Conservation (phyloP, 192 early-diverging fungal genomes). For the Backusella tuberculispora region DNA sequence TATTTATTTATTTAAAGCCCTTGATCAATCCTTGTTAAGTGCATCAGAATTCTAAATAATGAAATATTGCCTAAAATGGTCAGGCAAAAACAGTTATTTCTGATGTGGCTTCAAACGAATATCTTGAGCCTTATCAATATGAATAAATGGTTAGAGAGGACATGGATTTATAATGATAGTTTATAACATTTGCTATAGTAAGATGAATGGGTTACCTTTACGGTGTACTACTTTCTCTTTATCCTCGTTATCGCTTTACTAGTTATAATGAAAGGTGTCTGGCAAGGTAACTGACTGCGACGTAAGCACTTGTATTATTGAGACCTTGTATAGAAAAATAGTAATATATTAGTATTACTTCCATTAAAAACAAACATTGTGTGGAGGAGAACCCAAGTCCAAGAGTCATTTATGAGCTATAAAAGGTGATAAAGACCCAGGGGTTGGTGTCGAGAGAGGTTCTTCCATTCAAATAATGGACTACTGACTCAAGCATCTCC, state of each 20-base stretch:
- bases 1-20: too few relatives aligned
- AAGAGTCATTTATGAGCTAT: constrained; percentile 2
- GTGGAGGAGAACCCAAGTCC: constrained; percentile 22
- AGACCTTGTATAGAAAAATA: constrained; percentile 19
- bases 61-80: too few relatives aligned
- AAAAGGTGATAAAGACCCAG: constrained; percentile 15
- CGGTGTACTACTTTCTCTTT: constrained; percentile 9
- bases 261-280: constrained; percentile 15
- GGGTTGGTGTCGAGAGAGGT: constrained; percentile 22
- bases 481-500: constrained; percentile 22
- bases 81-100: too few relatives aligned
- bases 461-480: constrained; percentile 6
- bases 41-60: too few relatives aligned
- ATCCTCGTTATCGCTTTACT: constrained; percentile 17
- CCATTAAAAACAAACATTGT: constrained; percentile 8
- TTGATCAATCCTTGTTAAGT: too few relatives aligned
- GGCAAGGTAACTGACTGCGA: constrained; percentile 4
- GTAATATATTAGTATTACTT: constrained; percentile 3
- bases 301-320: constrained; percentile 15
- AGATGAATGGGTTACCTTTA: constrained; percentile 7
- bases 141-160: background rate
- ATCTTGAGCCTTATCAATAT: background rate
- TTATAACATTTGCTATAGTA: background rate
- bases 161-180: constrained; percentile 8
- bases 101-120: background rate